Conservation (phyloP, 148 eudicot genomes). For the Chenopodium berlandieri region DNA sequence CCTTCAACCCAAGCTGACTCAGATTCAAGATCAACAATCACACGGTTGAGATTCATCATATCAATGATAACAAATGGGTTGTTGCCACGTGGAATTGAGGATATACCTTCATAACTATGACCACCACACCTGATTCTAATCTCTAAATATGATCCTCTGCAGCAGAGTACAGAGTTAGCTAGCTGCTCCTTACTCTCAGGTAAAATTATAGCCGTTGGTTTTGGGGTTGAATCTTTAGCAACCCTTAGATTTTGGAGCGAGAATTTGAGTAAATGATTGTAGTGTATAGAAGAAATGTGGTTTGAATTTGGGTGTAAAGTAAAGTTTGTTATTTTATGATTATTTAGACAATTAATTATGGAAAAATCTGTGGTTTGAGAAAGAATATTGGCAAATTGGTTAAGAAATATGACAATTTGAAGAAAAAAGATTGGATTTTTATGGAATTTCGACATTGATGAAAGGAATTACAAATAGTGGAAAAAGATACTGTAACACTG, state of each 20-base stretch:
- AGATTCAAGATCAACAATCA: constrained; percentile 29
- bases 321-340: constrained; percentile 44
- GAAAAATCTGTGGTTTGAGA: constrained; percentile 8
- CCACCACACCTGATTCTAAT: constrained; percentile 63
- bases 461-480: not conserved
- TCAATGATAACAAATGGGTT: constrained; percentile 53
- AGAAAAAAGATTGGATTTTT: not conserved
- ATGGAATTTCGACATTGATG: constrained; percentile 12
- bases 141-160: constrained; percentile 28
- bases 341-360: constrained; percentile 36
- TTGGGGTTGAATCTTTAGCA: not conserved
- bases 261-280: constrained; percentile 38
- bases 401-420: not conserved
- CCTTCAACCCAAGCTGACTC: constrained; percentile 51
- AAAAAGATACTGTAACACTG: not conserved
- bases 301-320: constrained; percentile 27
- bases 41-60: constrained; percentile 35
- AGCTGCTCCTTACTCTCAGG: constrained; percentile 50
- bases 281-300: constrained; percentile 15
- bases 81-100: constrained; percentile 35
- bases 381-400: not conserved
- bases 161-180: constrained; percentile 34
- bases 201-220: constrained; percentile 45
- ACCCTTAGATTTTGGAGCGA: constrained; percentile 60
- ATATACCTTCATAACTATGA: constrained; percentile 69